Evolutionary conservation across 495 filamentous ascomycete species (phyloP).

Genomic region (Penicillium nucicola): DNA sequence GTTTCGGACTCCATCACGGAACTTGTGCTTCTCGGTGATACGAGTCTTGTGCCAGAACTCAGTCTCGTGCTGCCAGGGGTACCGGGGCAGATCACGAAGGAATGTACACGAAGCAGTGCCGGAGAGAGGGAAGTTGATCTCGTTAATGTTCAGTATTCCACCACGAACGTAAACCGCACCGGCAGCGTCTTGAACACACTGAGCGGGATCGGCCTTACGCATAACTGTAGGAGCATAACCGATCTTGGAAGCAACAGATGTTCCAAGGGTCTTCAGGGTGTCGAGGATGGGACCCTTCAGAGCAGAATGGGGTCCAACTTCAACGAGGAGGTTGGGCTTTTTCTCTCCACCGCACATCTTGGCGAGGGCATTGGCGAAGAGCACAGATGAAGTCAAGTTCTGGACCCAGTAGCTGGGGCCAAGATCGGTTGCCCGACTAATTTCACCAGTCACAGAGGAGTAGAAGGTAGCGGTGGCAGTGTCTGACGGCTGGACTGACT

Average conservation of each 20-base stretch:
- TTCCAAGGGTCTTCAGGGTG: slow-evolving; percentile 17
- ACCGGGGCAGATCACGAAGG: slow-evolving; percentile 42
- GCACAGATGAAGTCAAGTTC: slow-evolving; percentile 5
- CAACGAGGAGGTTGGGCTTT: slow-evolving; percentile 24
- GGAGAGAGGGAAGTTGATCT: slow-evolving; percentile 21
- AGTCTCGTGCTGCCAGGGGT: slow-evolving; percentile 42
- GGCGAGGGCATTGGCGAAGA: slow-evolving; percentile 21
- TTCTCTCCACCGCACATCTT: slow-evolving; percentile 12
- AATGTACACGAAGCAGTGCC: slow-evolving; percentile 12
- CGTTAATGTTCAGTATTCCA: slow-evolving; percentile 14
- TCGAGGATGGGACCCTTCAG: slow-evolving; percentile 23
- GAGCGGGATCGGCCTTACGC: slow-evolving; percentile 17
- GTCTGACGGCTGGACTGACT: slow-evolving; percentile 17
- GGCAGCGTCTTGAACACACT: slow-evolving; percentile 20
- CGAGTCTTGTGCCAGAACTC: slow-evolving; percentile 44
- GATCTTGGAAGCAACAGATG: slow-evolving; percentile 14
- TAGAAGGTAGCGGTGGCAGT: slow-evolving; percentile 20
- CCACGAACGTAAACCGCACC: slow-evolving; percentile 22
- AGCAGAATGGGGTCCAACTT: background rate
- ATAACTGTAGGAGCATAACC: slow-evolving; percentile 22
- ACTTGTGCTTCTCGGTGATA: slow-evolving; percentile 41
- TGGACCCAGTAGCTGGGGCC: slow-evolving; percentile 9
- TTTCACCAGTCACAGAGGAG: slow-evolving; percentile 23
- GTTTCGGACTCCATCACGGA: slow-evolving; percentile 32
- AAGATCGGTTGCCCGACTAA: slow-evolving; percentile 22